These are phyloP conservation scores for Blastobotrys capitulatus DNA, from an alignment of 1,139 yeast genomes.

Conservation along the genomic window DNA sequence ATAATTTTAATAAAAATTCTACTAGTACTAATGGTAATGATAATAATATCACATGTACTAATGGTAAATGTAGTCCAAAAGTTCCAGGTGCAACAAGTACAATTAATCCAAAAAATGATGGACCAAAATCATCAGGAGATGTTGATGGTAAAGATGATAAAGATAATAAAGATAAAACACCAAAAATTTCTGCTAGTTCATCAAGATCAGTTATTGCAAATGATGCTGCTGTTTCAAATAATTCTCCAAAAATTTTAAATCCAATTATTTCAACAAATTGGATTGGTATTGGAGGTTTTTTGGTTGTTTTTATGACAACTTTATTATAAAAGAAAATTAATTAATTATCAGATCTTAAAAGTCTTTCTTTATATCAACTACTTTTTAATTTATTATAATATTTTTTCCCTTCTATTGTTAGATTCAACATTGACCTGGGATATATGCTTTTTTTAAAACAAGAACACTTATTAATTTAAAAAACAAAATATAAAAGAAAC, in stretches of 20 bases:
- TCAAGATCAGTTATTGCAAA: not conserved
- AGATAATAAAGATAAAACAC: too few relatives aligned
- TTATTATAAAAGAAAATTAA: not conserved
- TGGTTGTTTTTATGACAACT: not conserved
- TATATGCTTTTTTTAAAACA: too few relatives aligned
- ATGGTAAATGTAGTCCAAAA: not conserved
- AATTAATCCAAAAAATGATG: not conserved
- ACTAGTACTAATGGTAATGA: too few relatives aligned
- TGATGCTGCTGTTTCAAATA: not conserved
- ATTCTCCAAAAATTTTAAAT: not conserved
- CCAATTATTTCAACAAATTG: not conserved
- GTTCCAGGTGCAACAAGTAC: not conserved
- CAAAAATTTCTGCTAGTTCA: not conserved
- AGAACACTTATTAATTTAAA: too few relatives aligned
- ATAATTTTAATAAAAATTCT: too few relatives aligned
- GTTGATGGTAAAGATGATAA: too few relatives aligned
- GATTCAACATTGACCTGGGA: too few relatives aligned
- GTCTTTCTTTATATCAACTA: not conserved
- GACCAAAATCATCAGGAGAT: too few relatives aligned
- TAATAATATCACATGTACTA: not conserved
- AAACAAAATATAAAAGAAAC: too few relatives aligned
- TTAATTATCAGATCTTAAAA: not conserved
- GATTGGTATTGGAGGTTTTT: not conserved
- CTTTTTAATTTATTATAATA: not conserved
- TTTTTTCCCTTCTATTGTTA: too few relatives aligned